A percentile compares a stretch with the other conserved stretches of the same genome.
These are phyloP conservation scores for Hemileccinum impolitum DNA, from an alignment of 768 basidiomycete genomes.

Conservation along the genomic window DNA sequence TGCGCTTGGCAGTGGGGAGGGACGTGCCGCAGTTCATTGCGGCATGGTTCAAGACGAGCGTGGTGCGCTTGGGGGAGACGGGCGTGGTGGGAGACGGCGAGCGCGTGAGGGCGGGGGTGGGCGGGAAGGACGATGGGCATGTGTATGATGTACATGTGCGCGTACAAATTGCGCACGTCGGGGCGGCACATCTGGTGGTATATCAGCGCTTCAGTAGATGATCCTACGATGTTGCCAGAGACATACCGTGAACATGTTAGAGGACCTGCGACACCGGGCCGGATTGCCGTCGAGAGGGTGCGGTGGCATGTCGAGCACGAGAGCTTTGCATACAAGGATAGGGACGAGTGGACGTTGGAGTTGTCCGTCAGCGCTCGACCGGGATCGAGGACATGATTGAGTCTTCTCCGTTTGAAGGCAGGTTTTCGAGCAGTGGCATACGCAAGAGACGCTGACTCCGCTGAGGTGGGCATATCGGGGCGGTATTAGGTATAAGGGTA, in stretches of 20 bases:
- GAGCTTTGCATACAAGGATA: conserved; percentile 10
- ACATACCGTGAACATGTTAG: conserved; percentile 22
- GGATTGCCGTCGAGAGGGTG: conserved; percentile 17
- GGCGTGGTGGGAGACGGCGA: conserved; percentile 30
- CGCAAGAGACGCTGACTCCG: conserved; percentile 3
- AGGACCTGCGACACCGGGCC: conserved; percentile 12
- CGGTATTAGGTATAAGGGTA: background rate
- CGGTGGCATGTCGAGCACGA: conserved; percentile 33
- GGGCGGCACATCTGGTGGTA: conserved; percentile 29
- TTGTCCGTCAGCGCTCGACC: conserved; percentile 17
- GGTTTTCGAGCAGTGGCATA: conserved; percentile 16
- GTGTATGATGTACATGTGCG: conserved; percentile 36
- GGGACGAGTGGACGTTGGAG: conserved; percentile 13
- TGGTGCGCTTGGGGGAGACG: conserved; percentile 26
- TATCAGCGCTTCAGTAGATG: conserved; percentile 5
- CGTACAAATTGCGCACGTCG: conserved; percentile 36
- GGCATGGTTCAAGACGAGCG: conserved; percentile 22
- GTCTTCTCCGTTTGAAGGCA: conserved; percentile 24
- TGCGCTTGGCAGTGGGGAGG: conserved; percentile 20
- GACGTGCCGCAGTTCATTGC: conserved; percentile 22
- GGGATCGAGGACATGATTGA: conserved; percentile 16
- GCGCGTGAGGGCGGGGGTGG: conserved; percentile 35
- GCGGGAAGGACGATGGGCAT: conserved; percentile 31
- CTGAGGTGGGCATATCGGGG: conserved; percentile 17
- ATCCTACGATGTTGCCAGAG: too few species aligned